These are phyloP conservation scores for Epichloe typhina DNA, from an alignment of 2,329 filamentous ascomycete species.

Conservation along the genomic window DNA sequence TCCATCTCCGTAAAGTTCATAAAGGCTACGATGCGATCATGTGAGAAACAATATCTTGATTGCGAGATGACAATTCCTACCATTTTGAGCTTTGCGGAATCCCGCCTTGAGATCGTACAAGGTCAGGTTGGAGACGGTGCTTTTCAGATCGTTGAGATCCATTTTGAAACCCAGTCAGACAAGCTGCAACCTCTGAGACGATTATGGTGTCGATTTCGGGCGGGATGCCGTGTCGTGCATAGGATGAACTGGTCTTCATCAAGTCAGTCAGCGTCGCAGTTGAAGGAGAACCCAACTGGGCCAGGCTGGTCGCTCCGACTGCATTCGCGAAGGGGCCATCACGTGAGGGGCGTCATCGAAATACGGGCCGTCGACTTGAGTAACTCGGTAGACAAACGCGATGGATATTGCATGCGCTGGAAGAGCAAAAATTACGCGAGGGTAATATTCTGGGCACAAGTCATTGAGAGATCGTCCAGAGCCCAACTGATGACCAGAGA, in stretches of 20 bases:
- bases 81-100: conserved; percentile 93
- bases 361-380: background rate
- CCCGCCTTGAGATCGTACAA: conserved; percentile 93
- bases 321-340: background rate
- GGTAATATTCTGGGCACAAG: no score
- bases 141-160: conserved; percentile 77
- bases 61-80: conserved; percentile 31
- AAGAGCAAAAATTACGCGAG: no score
- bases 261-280: background rate
- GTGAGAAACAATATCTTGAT: background rate
- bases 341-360: conserved; percentile 1
- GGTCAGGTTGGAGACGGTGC: conserved; percentile 80
- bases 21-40: conserved; percentile 50
- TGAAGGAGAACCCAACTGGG: background rate
- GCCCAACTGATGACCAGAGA: no score
- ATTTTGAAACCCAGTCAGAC: conserved; percentile 34
- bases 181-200: background rate
- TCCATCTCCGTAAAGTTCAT: conserved; percentile 99
- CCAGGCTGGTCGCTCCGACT: conserved; percentile 1
- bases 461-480: no score
- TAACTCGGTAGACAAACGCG: no score
- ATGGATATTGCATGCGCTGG: no score
- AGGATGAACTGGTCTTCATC: background rate
- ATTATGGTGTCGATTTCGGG: background rate
- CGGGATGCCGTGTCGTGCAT: background rate